Percentiles rank a stretch among this genome's conserved stretches.
phyloP scores from a whole-genome alignment of 2,329 filamentous ascomycete genomes.

The Epichloe coenophiala region DNA sequence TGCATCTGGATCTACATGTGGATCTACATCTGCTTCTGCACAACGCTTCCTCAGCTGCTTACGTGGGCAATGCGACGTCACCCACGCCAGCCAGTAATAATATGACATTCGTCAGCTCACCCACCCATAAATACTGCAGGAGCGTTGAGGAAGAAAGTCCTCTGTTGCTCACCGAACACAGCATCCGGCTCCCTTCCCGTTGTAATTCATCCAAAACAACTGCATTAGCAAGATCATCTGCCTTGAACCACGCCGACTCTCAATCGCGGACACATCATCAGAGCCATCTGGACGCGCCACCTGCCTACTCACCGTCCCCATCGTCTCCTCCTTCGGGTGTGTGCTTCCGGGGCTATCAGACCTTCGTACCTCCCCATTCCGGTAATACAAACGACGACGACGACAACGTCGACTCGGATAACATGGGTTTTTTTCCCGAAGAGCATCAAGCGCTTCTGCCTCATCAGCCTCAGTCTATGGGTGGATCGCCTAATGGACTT shows the following conservation, averaged over 20 bases:
- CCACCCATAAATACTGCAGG: conserved; percentile 10
- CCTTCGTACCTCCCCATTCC: conserved; percentile 20
- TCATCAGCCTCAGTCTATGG: conserved; percentile 33
- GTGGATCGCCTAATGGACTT: conserved; percentile 15
- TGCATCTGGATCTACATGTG: background rate
- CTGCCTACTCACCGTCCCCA: conserved; percentile 34
- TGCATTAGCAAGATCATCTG: background rate
- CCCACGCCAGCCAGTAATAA: background rate
- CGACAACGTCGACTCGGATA: conserved; percentile 7
- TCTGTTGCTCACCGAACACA: background rate
- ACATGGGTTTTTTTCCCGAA: conserved; percentile 28
- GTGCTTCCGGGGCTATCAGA: conserved; percentile 25
- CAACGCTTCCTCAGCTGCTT: conserved; percentile 3
- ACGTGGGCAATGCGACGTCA: background rate
- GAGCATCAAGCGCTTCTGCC: conserved; percentile 31
- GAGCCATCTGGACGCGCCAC: conserved; percentile 28
- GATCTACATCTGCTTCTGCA: conserved; percentile 2
- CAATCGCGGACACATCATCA: conserved; percentile 8
- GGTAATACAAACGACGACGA: background rate
- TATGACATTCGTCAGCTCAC: conserved; percentile 2
- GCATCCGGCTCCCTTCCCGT: conserved; percentile 1
- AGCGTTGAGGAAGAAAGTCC: conserved; percentile 13
- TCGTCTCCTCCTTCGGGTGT: conserved; percentile 17
- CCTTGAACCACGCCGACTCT: background rate
- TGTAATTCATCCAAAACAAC: background rate